Evolutionary conservation across 768 basidiomycete genomes (phyloP).

Genomic region (Rossbeevera mucosa): DNA sequence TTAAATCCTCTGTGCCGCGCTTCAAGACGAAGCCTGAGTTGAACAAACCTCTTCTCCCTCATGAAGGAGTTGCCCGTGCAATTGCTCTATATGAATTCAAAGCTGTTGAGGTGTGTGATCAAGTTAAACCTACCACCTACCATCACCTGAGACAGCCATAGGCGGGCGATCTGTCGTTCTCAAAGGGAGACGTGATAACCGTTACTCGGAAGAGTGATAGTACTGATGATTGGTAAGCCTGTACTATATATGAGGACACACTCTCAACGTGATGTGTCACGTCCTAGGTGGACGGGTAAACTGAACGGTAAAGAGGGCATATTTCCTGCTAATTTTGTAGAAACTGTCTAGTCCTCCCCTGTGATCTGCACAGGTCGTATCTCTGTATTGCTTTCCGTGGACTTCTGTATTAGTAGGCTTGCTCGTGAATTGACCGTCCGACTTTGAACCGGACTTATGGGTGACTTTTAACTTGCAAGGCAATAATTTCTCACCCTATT

Average conservation of each 20-base stretch:
- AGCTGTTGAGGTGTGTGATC: slow-evolving; percentile 57
- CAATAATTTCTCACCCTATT: too few relatives aligned
- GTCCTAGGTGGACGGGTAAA: slow-evolving; percentile 73
- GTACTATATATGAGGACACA: not conserved
- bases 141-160: slow-evolving; percentile 26
- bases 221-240: slow-evolving; percentile 65
- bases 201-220: slow-evolving; percentile 67
- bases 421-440: too few relatives aligned
- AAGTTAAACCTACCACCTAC: not conserved
- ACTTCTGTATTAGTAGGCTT: too few relatives aligned
- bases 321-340: slow-evolving; percentile 85
- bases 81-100: slow-evolving; percentile 72
- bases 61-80: slow-evolving; percentile 64
- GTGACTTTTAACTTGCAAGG: too few relatives aligned
- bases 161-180: slow-evolving; percentile 72
- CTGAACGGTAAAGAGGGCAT: slow-evolving; percentile 54
- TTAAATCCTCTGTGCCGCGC: slow-evolving; percentile 24
- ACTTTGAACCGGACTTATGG: too few relatives aligned
- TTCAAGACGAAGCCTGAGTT: slow-evolving; percentile 50
- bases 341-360: slow-evolving; percentile 39
- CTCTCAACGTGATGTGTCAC: not conserved
- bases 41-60: slow-evolving; percentile 41
- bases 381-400: too few relatives aligned
- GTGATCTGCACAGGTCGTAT: not conserved
- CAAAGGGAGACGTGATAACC: slow-evolving; percentile 68